Percentiles rank a stretch among this genome's conserved stretches.
Evolutionary conservation across 1,284 basidiomycete species (phyloP).

Genomic region (Tausonia pullulans): DNA sequence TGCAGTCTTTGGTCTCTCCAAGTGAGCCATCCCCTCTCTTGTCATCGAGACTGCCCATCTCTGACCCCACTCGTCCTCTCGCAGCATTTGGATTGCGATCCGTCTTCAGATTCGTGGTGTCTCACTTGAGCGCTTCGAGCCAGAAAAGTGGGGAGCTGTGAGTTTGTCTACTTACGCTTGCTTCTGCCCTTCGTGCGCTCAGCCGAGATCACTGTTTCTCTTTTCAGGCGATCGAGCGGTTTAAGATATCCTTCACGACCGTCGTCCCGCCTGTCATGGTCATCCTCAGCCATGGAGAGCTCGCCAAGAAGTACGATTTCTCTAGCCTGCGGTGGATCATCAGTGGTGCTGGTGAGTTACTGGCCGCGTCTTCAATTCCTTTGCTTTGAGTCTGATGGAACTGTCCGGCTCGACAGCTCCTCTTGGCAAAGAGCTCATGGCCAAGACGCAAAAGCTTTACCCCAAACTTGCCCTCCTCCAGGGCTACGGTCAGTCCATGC

Average conservation of each 20-base stretch:
- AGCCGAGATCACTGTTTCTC: constrained; percentile 40
- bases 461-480: constrained; percentile 31
- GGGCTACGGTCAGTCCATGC: constrained; percentile 11
- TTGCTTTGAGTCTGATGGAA: too few species aligned
- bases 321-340: constrained; percentile 46
- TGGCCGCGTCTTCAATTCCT: neutral
- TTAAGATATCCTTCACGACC: constrained; percentile 29
- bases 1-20: too few species aligned
- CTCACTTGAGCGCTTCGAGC: constrained; percentile 43
- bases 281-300: constrained; percentile 45
- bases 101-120: too few species aligned
- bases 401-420: constrained; percentile 48
- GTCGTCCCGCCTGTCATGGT: constrained; percentile 71
- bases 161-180: constrained; percentile 26
- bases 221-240: too few species aligned
- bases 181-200: constrained; percentile 36
- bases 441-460: constrained; percentile 39
- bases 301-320: constrained; percentile 53
- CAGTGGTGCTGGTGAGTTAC: constrained; percentile 38
- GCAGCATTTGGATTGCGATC: too few species aligned
- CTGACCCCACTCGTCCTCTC: too few species aligned
- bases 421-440: constrained; percentile 50
- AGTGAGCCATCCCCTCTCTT: too few species aligned
- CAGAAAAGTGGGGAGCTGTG: constrained; percentile 45
- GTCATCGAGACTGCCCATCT: too few species aligned